These are phyloP conservation scores for Sordariomycetes sp. DNA, from an alignment of 2,329 filamentous ascomycete species.

Conservation along the genomic window DNA sequence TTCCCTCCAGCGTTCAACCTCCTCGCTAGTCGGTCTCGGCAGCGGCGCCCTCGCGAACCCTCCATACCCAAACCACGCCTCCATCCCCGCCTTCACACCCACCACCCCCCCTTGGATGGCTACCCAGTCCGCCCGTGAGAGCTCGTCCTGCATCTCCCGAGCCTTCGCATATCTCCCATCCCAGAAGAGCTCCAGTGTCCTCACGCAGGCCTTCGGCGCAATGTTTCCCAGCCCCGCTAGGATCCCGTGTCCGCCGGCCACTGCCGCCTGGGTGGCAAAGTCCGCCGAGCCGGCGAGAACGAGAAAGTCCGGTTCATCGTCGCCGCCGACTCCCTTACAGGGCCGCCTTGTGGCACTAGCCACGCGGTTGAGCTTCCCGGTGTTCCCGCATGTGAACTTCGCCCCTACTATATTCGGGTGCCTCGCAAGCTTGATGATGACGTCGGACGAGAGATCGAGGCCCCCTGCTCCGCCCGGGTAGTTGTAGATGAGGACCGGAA, in stretches of 20 bases:
- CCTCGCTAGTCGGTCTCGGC: conserved; percentile 37
- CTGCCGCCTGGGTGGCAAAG: conserved; percentile 58
- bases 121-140: conserved; percentile 62
- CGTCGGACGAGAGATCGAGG: conserved; percentile 46
- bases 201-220: conserved; percentile 54
- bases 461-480: conserved; percentile 47
- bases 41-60: conserved; percentile 35
- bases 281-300: conserved; percentile 65
- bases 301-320: conserved; percentile 34
- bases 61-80: conserved; percentile 59
- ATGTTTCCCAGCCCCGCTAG: conserved; percentile 65
- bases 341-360: conserved; percentile 13
- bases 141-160: conserved; percentile 50
- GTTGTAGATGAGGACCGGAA: conserved; percentile 55
- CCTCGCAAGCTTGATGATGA: conserved; percentile 39
- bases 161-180: conserved; percentile 49
- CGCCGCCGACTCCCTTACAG: too few relatives aligned
- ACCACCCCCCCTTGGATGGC: conserved; percentile 63
- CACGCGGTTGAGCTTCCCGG: conserved; percentile 43
- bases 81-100: conserved; percentile 58
- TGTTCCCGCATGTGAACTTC: conserved; percentile 55
- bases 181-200: conserved; percentile 48
- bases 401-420: conserved; percentile 50
- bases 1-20: conserved; percentile 41
- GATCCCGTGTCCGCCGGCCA: conserved; percentile 60